A percentile compares a stretch with the other conserved stretches of the same genome.
Conservation (phyloP, 768 basidiomycete species). For the Floccularia luteovirens region DNA sequence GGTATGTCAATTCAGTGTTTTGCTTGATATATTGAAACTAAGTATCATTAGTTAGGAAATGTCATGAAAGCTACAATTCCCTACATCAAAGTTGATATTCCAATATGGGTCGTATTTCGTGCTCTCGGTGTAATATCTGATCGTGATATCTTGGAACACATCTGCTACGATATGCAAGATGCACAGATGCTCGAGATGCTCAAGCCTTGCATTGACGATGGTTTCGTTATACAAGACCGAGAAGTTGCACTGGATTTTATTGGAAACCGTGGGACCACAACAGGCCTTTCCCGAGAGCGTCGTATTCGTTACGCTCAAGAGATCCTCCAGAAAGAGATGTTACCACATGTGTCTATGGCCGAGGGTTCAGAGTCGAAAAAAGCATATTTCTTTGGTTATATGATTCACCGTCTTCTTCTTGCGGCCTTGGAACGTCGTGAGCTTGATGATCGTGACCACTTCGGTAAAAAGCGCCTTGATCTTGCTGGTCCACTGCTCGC, state of each 20-base stretch:
- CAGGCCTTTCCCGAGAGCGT: conserved; percentile 84
- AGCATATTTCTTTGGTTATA: conserved; percentile 99
- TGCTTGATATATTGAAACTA: conserved; percentile 6
- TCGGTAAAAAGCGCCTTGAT: conserved; percentile 96
- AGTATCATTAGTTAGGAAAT: conserved; percentile 59
- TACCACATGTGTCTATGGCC: conserved; percentile 94
- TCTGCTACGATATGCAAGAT: conserved; percentile 97
- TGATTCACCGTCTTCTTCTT: conserved; percentile 93
- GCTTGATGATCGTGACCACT: conserved; percentile 98
- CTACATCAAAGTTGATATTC: conserved; percentile 97
- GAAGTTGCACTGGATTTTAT: conserved; percentile 98
- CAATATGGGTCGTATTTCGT: conserved; percentile 98
- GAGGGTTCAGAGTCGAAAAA: conserved; percentile 97
- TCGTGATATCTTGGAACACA: conserved; percentile 95
- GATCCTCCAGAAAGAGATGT: conserved; percentile 97
- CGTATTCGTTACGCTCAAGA: conserved; percentile 96
- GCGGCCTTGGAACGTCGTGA: conserved; percentile 93
- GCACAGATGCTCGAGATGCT: conserved; percentile 96
- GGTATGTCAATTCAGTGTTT: conserved; percentile 36
- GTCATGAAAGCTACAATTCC: conserved; percentile 97
- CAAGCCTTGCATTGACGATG: conserved; percentile 97
- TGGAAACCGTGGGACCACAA: conserved; percentile 94
- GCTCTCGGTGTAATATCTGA: conserved; percentile 97
- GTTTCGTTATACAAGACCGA: conserved; percentile 96
- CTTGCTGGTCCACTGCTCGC: conserved; percentile 93